Conservation (phyloP, 805 yeast species). For the Suhomyces sp. region DNA sequence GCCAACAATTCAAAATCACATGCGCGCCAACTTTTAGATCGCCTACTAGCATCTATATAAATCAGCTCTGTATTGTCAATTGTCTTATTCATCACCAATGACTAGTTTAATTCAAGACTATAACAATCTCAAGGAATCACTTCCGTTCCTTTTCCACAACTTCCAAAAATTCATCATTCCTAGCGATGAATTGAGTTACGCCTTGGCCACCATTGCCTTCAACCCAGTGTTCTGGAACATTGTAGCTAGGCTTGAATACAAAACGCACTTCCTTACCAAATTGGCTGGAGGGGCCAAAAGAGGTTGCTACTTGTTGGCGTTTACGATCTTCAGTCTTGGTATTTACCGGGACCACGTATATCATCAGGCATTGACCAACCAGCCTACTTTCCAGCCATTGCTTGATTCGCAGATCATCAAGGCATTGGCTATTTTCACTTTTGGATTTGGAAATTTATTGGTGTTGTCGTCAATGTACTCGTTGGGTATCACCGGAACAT, state of each 20-base stretch:
- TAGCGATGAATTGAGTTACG: constrained; percentile 24
- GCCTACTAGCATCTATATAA: background rate
- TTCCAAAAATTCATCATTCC: constrained; percentile 20
- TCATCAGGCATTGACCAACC: constrained; percentile 67
- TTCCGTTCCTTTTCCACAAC: constrained; percentile 18
- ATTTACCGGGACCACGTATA: constrained; percentile 73
- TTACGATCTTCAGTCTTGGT: constrained; percentile 82
- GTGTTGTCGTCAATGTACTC: constrained; percentile 87
- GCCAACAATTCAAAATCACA: constrained; percentile 6
- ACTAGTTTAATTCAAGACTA: constrained; percentile 7
- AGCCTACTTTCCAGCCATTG: constrained; percentile 62
- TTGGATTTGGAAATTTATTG: constrained; percentile 72
- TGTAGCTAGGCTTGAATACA: constrained; percentile 84
- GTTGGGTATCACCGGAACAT: constrained; percentile 93
- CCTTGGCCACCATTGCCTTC: constrained; percentile 72
- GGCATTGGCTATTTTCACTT: constrained; percentile 52
- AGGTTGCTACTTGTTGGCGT: constrained; percentile 86
- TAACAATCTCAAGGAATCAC: constrained; percentile 11
- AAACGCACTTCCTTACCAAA: constrained; percentile 72
- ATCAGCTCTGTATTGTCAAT: background rate
- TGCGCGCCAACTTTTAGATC: constrained; percentile 1
- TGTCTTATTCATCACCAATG: background rate
- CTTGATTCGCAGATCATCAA: constrained; percentile 37
- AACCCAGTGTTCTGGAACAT: constrained; percentile 96
- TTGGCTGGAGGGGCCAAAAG: constrained; percentile 59